Base-by-base conservation (phyloP, 805 yeast genomes). In the Spathaspora gorwiae region DNA sequence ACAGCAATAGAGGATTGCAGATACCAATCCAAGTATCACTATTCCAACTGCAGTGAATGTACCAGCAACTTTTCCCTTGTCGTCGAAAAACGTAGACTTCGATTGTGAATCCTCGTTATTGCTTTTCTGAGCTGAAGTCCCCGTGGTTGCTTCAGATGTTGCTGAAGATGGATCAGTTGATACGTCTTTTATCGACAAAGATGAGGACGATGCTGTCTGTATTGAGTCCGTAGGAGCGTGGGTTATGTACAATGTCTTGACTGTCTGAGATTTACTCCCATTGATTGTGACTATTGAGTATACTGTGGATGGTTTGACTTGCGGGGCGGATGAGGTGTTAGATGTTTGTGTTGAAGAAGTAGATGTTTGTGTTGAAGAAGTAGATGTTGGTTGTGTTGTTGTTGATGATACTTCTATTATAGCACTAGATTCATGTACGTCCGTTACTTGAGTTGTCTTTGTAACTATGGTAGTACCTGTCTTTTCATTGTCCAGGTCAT, bases 1-100 rank as follows among this genome's bases (percentile, higher is more conserved):
- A 42, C 65, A 77, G 66, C 55, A 75, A 48, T 49, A 76, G 10
- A 78, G 35, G 2, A 83, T 48, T 0, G 71, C 65, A 0, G 65
- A 53, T 1, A 83, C 40, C 0, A 81, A 40, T 1, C 72, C 72
- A 0, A 79, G 54, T 0, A 66, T 76, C 1, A 83, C 81, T 1
- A 88, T 54, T 1, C 90, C 96, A 13, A 88, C 94, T 0, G 79
- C 90, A 2, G 85, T 80, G 64, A 88, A 88, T 0, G 89, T 85
- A 3, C 95, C 96, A 0, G 90, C 95, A 1, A 88, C 94, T 58
- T 84, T 85, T 0, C 92, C 95, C 39, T 78, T 79, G 39, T 79
- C 68, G 46, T 75, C 72, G 73, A 85, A 88, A 57, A 84, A 88
- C 2, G 81, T n/a, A 11, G 31, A 35, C 31, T 46, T 46, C 68